Base-by-base conservation (phyloP, 1,284 basidiomycete genomes). In the Cryptococcus jaspeensis region DNA sequence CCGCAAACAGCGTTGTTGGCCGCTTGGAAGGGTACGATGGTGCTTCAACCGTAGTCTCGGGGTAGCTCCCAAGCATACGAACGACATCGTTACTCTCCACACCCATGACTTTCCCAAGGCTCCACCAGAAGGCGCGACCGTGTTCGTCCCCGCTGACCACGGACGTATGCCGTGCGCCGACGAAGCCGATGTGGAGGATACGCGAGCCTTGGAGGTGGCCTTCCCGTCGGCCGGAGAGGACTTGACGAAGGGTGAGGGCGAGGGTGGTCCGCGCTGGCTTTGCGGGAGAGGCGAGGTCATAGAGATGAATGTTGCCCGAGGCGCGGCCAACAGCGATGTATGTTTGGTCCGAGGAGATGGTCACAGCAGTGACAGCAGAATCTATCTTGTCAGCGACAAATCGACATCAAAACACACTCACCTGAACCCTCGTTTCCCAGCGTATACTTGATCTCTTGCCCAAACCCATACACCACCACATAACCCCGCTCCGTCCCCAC, bases 61-160 rank as follows among this genome's bases (percentile, higher is more conserved):
- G 88, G 73, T 98, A 97, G 68, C 88, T 89, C 0, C 96, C 96
- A 5, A 98, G 83, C 59, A 99, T 90, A 15, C 96, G 86, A 38
- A 99, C 84, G 12, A 92, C 92, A 73, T 99, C 96, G 42, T 90
- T 88, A 9, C 93, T 94, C 53, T 96, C 92, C 15, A 99, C 89
- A 60, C 97, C 97, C 18, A 99, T 82, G 7, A 99, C 88, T 70
- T 92, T 94, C 18, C 96, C 94, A 2, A 99, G 80, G 52, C 89
- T 91, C 76, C 98, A 95, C 75, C 92, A 98, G 78, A 99, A 99
- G 0, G 92, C 89, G 4, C 98, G 82, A 0, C 96, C 96, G 60
- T 85, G 80, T 58, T 94, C 90, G 73, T 99, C 96, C 1, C 92
- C 90, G 11, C 88, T 89, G 38, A 98, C 86, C 50, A 99, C 84